Evolutionary conservation across 1,284 basidiomycete genomes (phyloP), one percentile per base, ranked within the genome.

Genomic region (Kwoniella shivajii): DNA sequence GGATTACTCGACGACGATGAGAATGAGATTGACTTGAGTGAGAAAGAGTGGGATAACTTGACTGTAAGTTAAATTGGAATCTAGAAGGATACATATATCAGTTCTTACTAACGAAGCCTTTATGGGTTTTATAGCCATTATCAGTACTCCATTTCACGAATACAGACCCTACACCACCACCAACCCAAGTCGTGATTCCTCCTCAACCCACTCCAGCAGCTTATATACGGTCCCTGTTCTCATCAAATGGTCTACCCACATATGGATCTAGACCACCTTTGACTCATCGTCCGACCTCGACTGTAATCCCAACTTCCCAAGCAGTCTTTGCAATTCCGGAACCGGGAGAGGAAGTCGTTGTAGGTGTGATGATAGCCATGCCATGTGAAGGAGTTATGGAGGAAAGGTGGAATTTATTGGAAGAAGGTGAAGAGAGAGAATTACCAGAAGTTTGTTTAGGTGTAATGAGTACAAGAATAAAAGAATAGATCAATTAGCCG

Each of bases 331-430:
- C 31, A 2, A 37, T 64, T 1, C 71, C 69, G 0, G 50, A 53
- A 1, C 38, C 46, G 2, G 71, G 68, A 0, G 56, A 60, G n/a
- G 67, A 73, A 20, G 56, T 73, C 10, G 44, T 64, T 1, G 54
- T 75, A 9, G 73, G 73, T 7, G 72, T 75, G 16, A 57, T 75
- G 54, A 71, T 75, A 42, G 71, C 72, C 13, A 59, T 75, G 60
- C 73, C 73, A 14, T 57, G 54, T 22, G 54, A 68, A 27, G 63
- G 59, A 4, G 30, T n/a, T 16, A 56, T 24, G 13, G 52, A 46
- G 30, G 61, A 59, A 14, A 34, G 51, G 18, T 68, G 72, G 66
- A 51, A 50, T 16, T 26, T 52, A 6, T 16, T 54, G 2, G 56
- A 60, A 16, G 60, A 61, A 13, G 61, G 59, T 14, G 68, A 65